Base-by-base conservation (phyloP, 179 eudicot genomes). In the Amaranthus tricolor region DNA sequence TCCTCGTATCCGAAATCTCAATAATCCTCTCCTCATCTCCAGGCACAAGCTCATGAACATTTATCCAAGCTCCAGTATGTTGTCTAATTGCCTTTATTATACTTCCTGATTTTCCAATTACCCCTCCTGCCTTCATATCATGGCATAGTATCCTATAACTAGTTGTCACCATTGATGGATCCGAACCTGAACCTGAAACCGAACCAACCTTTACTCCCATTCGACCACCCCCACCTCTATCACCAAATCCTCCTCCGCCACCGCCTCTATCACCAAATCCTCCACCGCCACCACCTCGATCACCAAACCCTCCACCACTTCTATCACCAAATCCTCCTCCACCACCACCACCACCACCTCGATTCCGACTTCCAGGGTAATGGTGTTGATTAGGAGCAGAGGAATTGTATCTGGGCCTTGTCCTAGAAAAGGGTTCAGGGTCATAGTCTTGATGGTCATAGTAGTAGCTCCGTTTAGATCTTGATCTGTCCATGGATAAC, bases 11-110 rank as follows among this genome's bases (percentile, higher is more conserved):
- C 4, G 97, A 86, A 48, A 95, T 91, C 91, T 95, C 98, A 43
- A 95, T 93, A 50, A 95, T 87, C 74, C 97, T 79, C 86, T 95
- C 99, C 72, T 92, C 99, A 67, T 95, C 99, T 0, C 97, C 99
- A 1, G 86, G 89, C 45, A 87, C 66, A 74, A 90, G 74, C 76
- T 95, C 99, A 68, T 89, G 97, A 9, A 95, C 96, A 80, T 90
- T 93, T 70, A 95, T 82, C 96, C 93, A 95, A 12, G 99, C 99
- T 3, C 99, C 99, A 11, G 99, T 93, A 61, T 93, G 95, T 67
- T 95, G 99, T 78, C 99, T 82, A 47, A 95, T 95, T 9, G 95
- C 86, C 84, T 91, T 92, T 24, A 95, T 90, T 51, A 89, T 90
- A 76, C 95, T 85, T 21, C 98, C 97, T 2, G 94, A 88, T 66